Base-by-base conservation (phyloP, 805 yeast species). In the Yarrowia keelungensis region DNA sequence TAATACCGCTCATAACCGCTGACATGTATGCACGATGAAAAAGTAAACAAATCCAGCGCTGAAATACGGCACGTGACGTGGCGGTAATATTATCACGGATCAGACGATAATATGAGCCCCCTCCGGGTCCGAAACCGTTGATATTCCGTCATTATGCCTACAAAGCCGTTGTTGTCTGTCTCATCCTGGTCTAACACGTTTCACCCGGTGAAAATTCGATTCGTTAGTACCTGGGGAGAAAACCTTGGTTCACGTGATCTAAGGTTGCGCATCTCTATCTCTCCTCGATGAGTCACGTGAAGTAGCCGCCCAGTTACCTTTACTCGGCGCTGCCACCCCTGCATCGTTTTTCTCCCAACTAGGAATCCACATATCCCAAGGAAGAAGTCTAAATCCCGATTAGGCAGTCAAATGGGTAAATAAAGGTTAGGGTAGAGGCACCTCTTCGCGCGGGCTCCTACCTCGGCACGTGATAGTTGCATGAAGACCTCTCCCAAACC, bases 251-350 rank as follows among this genome's bases (percentile, higher is more conserved):
- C 59, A 53, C 59, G 59, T 53, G 59, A 53, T 42, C 19, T 39
- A 16, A 22, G 45, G 58, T 51, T 51, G 26, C 32, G 41, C 56
- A 35, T n/a, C 42, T 7, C 54, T 16, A 10, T 14, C 32, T 26
- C 32, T 26, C 32, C 32, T 8, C 32, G 58, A 38, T 51, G 58
- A 51, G 59, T 53, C 59, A 53, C 59, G 59, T 53, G 59, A 53
- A 39, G 19, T 22, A 22, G 36, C 59, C 59, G 45, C 59, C 59
- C 45, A 39, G 32, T 39, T 53, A 53, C 59, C 59, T 53, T 53
- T 53, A 53, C 59, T 53, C 59, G 59, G 59, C 59, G 59, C 59
- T 53, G 59, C 22, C 59, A 53, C 59, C 59, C 59, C 59, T 53
- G 59, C 59, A 53, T 53, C 59, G 42, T 10, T 16, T 32, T 9